Evolutionary conservation across 2,329 filamentous ascomycete genomes (phyloP), one percentile per base, ranked within the genome.

Genomic region (Nigrospora oryzae): DNA sequence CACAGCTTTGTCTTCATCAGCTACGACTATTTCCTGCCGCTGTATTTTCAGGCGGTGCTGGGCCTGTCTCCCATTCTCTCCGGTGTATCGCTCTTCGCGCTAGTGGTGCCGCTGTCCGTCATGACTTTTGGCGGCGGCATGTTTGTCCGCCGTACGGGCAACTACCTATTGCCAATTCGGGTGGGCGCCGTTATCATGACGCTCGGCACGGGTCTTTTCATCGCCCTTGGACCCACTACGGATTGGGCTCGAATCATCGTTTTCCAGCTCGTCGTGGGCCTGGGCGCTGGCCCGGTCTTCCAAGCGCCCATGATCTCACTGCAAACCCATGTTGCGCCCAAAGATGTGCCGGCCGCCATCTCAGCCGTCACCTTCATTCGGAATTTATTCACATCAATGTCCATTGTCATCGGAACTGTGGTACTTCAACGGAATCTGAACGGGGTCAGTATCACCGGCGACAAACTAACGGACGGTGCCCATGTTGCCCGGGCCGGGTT

Each of bases 331-430:
- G 68, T 77, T 12, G 59, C 66, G 3, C 67, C 64, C 43, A 61
- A 65, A 30, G 73, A 79, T 50, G 74, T 77, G 41, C 73, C 73
- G 15, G 71, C 73, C 7, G 74, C 72, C 0, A 78, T 73, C 1
- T 70, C 74, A 1, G 75, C 75, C 0, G 71, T 77, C 38, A 66
- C 66, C 8, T 77, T 77, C 50, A 63, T 73, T 4, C 70, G 78
- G 12, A 78, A 76, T 45, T 63, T 82, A 5, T 75, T 73, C 4
- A 78, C 73, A 0, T 68, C 72, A 6, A 67, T 73, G n/a, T 72
- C 70, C 2, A 67, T 80, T 40, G 76, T 81, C 1, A 65, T 82
- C 34, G 80, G 79, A 12, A 71, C 74, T 13, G 75, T 81, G 12
- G 66, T 83, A 13, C 82, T 83, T 60, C 75, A 81, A 57, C 32